Percentiles rank a stretch among this genome's conserved stretches.
phyloP scores from a whole-genome alignment of 768 basidiomycete genomes.

The Nidularia pulvinata region DNA sequence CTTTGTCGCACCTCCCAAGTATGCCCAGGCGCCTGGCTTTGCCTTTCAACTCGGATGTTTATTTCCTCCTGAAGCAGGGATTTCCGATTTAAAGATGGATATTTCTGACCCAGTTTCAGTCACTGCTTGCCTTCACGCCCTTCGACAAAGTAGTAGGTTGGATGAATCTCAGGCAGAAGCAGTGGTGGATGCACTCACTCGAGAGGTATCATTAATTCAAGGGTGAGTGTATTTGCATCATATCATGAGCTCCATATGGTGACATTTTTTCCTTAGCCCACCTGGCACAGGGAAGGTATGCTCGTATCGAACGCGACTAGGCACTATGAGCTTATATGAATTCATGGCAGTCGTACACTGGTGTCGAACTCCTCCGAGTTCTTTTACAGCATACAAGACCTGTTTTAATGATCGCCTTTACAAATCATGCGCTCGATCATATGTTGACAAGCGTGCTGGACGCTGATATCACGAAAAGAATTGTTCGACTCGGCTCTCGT shows the following conservation, averaged over 20 bases:
- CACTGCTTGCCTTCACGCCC: slow-evolving; percentile 33
- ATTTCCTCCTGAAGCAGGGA: slow-evolving; percentile 36
- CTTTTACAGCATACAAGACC: slow-evolving; percentile 52
- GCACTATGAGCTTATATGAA: slow-evolving; percentile 3
- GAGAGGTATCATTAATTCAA: slow-evolving; percentile 70
- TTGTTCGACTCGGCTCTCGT: slow-evolving; percentile 72
- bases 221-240: slow-evolving; percentile 38
- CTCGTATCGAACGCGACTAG: background rate
- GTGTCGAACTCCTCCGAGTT: slow-evolving; percentile 67
- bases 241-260: background rate
- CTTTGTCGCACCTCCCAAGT: slow-evolving; percentile 49
- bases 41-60: slow-evolving; percentile 54
- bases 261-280: slow-evolving; percentile 38
- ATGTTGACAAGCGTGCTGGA: slow-evolving; percentile 68
- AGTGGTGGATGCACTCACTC: slow-evolving; percentile 55
- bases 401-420: slow-evolving; percentile 61
- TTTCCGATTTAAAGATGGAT: slow-evolving; percentile 36
- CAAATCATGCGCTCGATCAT: slow-evolving; percentile 82
- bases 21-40: slow-evolving; percentile 55
- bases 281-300: slow-evolving; percentile 79
- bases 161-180: slow-evolving; percentile 76
- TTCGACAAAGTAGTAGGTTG: slow-evolving; percentile 46
- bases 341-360: slow-evolving; percentile 54
- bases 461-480: slow-evolving; percentile 55
- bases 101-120: slow-evolving; percentile 41